Conservation (phyloP, 345 rosid species). For the Litchi chinensis region DNA sequence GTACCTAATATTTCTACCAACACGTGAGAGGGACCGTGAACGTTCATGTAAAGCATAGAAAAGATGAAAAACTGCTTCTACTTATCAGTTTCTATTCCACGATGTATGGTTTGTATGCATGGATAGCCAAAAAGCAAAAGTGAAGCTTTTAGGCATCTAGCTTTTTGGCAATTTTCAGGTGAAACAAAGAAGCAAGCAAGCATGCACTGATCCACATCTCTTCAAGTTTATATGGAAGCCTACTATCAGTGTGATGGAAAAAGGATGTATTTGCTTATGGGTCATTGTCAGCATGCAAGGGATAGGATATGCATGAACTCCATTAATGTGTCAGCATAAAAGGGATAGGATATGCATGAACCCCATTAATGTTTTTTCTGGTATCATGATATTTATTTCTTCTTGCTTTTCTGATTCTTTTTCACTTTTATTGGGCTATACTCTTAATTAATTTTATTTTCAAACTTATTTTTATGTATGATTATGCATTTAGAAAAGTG, state of each 20-base stretch:
- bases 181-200: not conserved
- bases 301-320: no score
- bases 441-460: no score
- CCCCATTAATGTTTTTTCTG: no score
- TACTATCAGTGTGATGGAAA: not conserved
- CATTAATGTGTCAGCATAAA: not conserved
- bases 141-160: slow-evolving; percentile 1
- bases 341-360: no score
- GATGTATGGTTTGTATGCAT: not conserved
- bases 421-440: no score
- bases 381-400: no score
- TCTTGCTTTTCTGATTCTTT: no score
- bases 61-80: slow-evolving; percentile 4
- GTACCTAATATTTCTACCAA: slow-evolving; percentile 15
- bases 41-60: not conserved
- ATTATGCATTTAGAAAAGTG: no score
- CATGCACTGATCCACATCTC: not conserved
- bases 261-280: not conserved
- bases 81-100: not conserved
- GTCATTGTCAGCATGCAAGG: not conserved
- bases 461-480: no score
- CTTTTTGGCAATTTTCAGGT: slow-evolving; percentile 2
- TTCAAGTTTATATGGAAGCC: no score
- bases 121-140: not conserved
- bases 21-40: slow-evolving; percentile 19